phyloP scores from a whole-genome alignment of 2,329 filamentous ascomycete genomes.

The Ophiobolus disseminans region DNA sequence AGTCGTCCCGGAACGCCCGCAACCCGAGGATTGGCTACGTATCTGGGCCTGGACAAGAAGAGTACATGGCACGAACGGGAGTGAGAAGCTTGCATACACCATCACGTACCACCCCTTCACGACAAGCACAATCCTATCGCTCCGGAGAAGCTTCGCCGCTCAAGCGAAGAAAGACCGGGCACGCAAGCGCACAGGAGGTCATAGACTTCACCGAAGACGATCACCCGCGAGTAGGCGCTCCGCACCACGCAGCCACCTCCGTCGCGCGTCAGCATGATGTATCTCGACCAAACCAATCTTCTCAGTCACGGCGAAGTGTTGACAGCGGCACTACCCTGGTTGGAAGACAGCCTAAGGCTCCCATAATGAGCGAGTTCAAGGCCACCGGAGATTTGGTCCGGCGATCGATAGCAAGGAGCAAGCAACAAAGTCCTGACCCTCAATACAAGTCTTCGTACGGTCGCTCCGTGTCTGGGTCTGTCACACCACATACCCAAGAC shows the following conservation, averaged over 20 bases:
- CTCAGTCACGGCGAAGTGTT: slow-evolving; percentile 22
- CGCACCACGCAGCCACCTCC: not conserved
- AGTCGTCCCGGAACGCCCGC: no score
- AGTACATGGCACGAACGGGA: no score
- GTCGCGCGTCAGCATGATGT: not conserved
- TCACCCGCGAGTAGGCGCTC: slow-evolving; percentile 8
- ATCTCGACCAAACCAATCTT: slow-evolving; percentile 3
- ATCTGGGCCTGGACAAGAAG: no score
- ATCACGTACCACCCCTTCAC: not conserved
- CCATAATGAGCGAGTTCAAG: slow-evolving; percentile 25
- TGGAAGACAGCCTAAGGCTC: not conserved
- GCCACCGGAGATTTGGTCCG: slow-evolving; percentile 11
- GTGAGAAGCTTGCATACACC: not conserved
- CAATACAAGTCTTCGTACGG: not conserved
- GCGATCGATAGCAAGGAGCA: slow-evolving; percentile 19
- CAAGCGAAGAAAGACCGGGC: slow-evolving; percentile 31
- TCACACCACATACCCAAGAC: not conserved
- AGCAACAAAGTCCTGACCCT: not conserved
- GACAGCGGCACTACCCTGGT: slow-evolving; percentile 16
- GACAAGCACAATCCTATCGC: not conserved
- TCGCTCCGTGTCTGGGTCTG: not conserved
- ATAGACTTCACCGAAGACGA: slow-evolving; percentile 22
- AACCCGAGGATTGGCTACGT: no score
- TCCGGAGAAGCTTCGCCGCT: not conserved
- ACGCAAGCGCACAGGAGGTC: slow-evolving; percentile 5